These are phyloP conservation scores for Stephania japonica DNA, from an alignment of 164 flowering plant species.

Conservation along the genomic window DNA sequence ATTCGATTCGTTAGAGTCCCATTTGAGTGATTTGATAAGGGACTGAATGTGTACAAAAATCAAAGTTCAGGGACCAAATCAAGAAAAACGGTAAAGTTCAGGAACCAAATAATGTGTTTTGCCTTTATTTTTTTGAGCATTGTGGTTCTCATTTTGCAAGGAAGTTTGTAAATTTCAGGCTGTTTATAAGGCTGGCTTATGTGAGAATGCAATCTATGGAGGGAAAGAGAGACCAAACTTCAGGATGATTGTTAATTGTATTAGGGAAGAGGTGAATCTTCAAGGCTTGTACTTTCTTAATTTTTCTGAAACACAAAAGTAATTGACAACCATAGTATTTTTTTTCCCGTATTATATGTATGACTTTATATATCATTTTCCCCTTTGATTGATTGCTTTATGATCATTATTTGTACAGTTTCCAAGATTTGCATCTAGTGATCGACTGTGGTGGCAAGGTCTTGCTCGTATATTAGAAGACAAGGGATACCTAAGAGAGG, in stretches of 20 bases:
- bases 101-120: too few species aligned
- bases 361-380: neutral
- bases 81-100: too few species aligned
- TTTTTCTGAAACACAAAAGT: neutral
- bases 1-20: too few species aligned
- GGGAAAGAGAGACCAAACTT: constrained; percentile 42
- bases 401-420: constrained; percentile 31
- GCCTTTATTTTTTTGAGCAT: neutral
- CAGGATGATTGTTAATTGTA: constrained; percentile 42
- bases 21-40: too few species aligned
- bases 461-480: constrained; percentile 70
- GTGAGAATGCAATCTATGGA: constrained; percentile 21
- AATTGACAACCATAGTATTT: neutral
- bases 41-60: too few species aligned
- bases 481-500: constrained; percentile 64
- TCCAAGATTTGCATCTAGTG: constrained; percentile 44
- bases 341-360: neutral
- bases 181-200: constrained; percentile 21
- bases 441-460: constrained; percentile 81
- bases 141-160: neutral
- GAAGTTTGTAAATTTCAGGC: constrained; percentile 24
- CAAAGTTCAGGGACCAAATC: too few species aligned
- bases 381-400: constrained; percentile 9
- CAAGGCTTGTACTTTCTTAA: neutral
- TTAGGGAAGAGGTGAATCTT: constrained; percentile 62